Percentiles rank a stretch among this genome's conserved stretches.
These are phyloP conservation scores for Aspergillus pseudoterreus DNA, from an alignment of 2,329 filamentous ascomycete species.

Conservation along the genomic window DNA sequence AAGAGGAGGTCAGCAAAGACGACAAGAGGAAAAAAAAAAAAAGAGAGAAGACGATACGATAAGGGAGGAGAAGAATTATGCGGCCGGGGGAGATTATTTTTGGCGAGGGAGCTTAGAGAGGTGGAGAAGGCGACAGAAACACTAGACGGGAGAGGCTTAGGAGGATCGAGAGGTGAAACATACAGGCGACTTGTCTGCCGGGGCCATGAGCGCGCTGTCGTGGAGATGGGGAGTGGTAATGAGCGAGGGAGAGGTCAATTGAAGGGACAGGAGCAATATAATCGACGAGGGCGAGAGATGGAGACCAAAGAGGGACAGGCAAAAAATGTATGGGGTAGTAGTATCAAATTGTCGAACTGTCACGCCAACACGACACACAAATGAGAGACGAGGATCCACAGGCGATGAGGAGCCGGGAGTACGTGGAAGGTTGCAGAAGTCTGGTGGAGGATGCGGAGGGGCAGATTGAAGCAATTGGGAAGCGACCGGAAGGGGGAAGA, in stretches of 20 bases:
- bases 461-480: background rate
- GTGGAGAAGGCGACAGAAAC: conserved; percentile 16
- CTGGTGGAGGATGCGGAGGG: background rate
- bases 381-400: too few relatives aligned
- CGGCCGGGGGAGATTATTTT: conserved; percentile 14
- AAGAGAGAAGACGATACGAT: conserved; percentile 10
- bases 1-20: background rate
- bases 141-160: conserved; percentile 21
- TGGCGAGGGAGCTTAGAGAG: conserved; percentile 14
- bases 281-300: conserved; percentile 1
- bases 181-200: conserved; percentile 24
- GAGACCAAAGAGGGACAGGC: background rate
- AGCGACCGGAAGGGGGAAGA: conserved; percentile 2
- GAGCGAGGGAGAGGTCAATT: background rate
- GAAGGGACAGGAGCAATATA: background rate
- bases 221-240: background rate
- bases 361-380: background rate
- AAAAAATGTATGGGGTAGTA: background rate
- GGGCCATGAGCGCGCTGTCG: conserved; percentile 28
- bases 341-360: background rate
- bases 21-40: conserved; percentile 1
- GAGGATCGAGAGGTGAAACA: conserved; percentile 18
- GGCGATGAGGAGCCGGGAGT: background rate
- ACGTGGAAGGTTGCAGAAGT: conserved; percentile 4
- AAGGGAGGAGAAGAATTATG: conserved; percentile 11